phyloP scores from a whole-genome alignment of 2,329 filamentous ascomycete genomes.

The Fusarium gaditjirri region DNA sequence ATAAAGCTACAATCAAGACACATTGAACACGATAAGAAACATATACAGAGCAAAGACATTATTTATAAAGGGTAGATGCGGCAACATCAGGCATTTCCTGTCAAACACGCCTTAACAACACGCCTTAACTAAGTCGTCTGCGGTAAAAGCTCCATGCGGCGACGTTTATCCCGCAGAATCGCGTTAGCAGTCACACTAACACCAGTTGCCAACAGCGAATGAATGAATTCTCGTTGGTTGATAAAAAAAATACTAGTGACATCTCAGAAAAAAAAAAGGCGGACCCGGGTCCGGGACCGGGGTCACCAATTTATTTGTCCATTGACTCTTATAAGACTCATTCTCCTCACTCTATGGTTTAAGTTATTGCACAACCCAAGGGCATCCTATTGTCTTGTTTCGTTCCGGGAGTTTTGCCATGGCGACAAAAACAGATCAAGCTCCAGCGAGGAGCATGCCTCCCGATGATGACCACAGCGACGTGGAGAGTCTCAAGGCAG shows the following conservation, averaged over 20 bases:
- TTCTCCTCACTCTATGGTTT: not conserved
- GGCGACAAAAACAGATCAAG: conserved; percentile 23
- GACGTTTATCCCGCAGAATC: conserved; percentile 40
- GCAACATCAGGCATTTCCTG: conserved; percentile 16
- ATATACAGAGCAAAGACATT: not conserved
- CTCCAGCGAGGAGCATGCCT: conserved; percentile 22
- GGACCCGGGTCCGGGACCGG: conserved; percentile 36
- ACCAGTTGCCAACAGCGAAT: conserved; percentile 28
- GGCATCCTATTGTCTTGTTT: not conserved
- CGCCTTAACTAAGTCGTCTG: not conserved
- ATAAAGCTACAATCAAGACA: not conserved
- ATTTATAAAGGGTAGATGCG: conserved; percentile 3
- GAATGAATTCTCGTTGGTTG: conserved; percentile 4
- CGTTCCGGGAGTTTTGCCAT: not conserved
- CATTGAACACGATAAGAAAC: not conserved
- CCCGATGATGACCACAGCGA: conserved; percentile 44
- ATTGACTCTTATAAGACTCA: conserved; percentile 27
- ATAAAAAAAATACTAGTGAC: conserved; percentile 12
- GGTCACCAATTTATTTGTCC: conserved; percentile 27
- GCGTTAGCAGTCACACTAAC: conserved; percentile 17
- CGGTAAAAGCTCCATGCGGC: conserved; percentile 15
- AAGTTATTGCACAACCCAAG: not conserved
- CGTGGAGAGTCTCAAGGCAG: conserved; percentile 41
- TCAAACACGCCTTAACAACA: not conserved
- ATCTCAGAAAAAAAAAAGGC: conserved; percentile 22